Conservation (phyloP, 768 basidiomycete genomes). For the Termitomyces titanicus region DNA sequence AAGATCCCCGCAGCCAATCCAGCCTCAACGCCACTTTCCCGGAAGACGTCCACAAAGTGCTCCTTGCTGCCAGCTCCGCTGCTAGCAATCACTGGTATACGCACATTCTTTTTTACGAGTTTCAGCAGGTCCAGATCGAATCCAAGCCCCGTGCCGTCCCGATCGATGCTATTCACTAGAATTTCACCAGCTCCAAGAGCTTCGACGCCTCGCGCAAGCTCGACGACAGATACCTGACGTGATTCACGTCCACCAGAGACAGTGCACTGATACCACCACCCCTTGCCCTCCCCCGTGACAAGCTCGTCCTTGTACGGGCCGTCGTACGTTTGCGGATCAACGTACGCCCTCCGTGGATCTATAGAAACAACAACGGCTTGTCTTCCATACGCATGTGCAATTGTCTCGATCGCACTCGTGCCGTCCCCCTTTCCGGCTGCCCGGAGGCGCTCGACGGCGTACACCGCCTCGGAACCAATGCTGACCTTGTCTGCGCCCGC, state of each 20-base stretch:
- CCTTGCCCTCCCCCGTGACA: slow-evolving; percentile 56
- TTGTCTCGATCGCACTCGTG: slow-evolving; percentile 87
- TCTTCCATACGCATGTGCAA: slow-evolving; percentile 85
- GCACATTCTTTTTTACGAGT: slow-evolving; percentile 71
- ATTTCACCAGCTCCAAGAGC: slow-evolving; percentile 92
- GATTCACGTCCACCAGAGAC: slow-evolving; percentile 88
- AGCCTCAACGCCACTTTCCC: slow-evolving; percentile 77
- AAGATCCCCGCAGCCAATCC: slow-evolving; percentile 97
- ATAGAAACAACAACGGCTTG: slow-evolving; percentile 98
- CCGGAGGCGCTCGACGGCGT: slow-evolving; percentile 83
- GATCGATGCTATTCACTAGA: slow-evolving; percentile 92
- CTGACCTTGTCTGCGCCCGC: slow-evolving; percentile 98
- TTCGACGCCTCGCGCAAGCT: slow-evolving; percentile 92
- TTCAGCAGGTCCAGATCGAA: slow-evolving; percentile 85
- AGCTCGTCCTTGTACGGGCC: slow-evolving; percentile 69
- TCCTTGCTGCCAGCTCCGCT: slow-evolving; percentile 83
- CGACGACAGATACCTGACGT: slow-evolving; percentile 80
- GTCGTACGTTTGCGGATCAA: slow-evolving; percentile 60
- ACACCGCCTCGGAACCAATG: slow-evolving; percentile 94
- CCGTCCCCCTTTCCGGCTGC: slow-evolving; percentile 54
- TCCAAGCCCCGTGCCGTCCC: slow-evolving; percentile 89
- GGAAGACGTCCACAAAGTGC: slow-evolving; percentile 90
- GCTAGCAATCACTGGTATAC: slow-evolving; percentile 91
- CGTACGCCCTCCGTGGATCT: slow-evolving; percentile 86
- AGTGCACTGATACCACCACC: slow-evolving; percentile 99